Conservation (phyloP, 352 stramenopile genomes). For the Aphanomyces astaci region DNA sequence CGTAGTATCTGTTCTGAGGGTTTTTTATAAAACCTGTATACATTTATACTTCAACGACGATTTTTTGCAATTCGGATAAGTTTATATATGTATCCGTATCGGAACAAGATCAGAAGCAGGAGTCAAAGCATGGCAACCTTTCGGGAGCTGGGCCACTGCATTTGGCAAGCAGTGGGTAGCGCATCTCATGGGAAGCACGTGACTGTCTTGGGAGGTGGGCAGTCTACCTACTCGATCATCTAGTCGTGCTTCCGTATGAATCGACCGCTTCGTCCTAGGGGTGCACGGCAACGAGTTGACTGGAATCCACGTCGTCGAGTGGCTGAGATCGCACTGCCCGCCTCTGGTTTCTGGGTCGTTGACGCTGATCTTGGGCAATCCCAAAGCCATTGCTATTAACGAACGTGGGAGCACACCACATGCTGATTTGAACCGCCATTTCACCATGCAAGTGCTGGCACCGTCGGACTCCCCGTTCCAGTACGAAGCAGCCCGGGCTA, state of each 20-base stretch:
- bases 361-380: constrained; percentile 61
- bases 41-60: too few species aligned
- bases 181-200: constrained; percentile 32
- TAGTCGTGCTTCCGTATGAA: too few species aligned
- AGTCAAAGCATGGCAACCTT: constrained; percentile 2
- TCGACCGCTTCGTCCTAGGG: background rate
- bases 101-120: too few species aligned
- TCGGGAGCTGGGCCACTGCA: background rate
- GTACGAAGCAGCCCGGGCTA: constrained; percentile 51
- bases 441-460: constrained; percentile 34
- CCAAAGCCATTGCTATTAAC: constrained; percentile 39
- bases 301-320: constrained; percentile 51
- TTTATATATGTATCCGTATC: background rate
- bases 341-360: constrained; percentile 20
- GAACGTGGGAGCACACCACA: constrained; percentile 45
- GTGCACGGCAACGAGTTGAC: constrained; percentile 75
- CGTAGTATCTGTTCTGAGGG: too few species aligned
- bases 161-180: background rate
- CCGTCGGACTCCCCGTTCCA: background rate
- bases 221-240: background rate
- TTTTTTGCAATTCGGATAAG: too few species aligned
- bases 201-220: constrained; percentile 42
- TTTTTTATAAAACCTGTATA: too few species aligned
- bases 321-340: constrained; percentile 28
- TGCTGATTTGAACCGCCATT: constrained; percentile 65